Conservation (phyloP, 148 eudicot genomes). For the Cornus florida region DNA sequence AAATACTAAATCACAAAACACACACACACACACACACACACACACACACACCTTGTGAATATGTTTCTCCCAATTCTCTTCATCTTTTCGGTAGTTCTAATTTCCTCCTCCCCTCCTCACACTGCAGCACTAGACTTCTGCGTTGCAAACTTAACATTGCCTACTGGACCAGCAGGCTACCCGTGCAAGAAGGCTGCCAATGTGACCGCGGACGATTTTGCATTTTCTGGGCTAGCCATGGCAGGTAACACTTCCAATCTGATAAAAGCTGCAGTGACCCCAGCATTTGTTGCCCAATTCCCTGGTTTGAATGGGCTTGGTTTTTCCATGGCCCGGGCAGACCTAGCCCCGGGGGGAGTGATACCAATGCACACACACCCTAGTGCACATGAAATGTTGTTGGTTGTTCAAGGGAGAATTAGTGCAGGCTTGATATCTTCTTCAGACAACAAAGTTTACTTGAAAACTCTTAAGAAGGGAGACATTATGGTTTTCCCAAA, state of each 20-base stretch:
- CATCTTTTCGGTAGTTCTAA: conserved; percentile 32
- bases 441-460: conserved; percentile 52
- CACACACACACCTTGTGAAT: conserved; percentile 12
- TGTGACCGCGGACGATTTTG: conserved; percentile 56
- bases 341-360: conserved; percentile 69
- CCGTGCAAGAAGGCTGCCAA: conserved; percentile 56
- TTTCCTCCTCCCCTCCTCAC: conserved; percentile 26
- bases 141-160: conserved; percentile 48
- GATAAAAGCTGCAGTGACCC: conserved; percentile 75
- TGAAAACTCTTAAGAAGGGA: conserved; percentile 51
- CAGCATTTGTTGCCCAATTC: conserved; percentile 70
- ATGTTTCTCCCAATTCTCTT: conserved; percentile 43
- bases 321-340: conserved; percentile 66
- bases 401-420: conserved; percentile 56
- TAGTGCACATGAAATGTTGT: conserved; percentile 49
- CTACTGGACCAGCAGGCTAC: conserved; percentile 67
- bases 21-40: too few species aligned
- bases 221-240: conserved; percentile 43
- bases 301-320: conserved; percentile 82
- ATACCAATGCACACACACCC: conserved; percentile 92
- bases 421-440: conserved; percentile 68
- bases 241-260: conserved; percentile 66
- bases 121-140: conserved; percentile 66
- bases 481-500: conserved; percentile 81
- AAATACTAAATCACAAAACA: background rate